A percentile compares a stretch with the other conserved stretches of the same genome.
These are phyloP conservation scores for Eutypella sp. DNA, from an alignment of 2,329 filamentous ascomycete genomes.

Conservation along the genomic window DNA sequence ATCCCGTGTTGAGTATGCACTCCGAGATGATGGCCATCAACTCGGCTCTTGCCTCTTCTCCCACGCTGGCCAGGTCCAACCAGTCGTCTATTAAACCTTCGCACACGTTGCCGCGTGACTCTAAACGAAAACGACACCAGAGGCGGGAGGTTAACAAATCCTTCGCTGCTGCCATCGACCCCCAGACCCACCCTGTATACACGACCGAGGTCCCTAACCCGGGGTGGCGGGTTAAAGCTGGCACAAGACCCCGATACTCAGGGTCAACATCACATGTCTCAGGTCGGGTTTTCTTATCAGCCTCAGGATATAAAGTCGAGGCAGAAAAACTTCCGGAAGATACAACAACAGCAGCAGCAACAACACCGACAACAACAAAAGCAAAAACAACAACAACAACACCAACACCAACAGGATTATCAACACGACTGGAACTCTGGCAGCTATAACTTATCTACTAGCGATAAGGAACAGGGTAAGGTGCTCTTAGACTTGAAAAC, in stretches of 20 bases:
- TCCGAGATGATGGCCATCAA: constrained; percentile 53
- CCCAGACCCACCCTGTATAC: constrained; percentile 22
- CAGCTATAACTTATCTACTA: constrained; percentile 22
- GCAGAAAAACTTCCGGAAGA: too few relatives aligned
- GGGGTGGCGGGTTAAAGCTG: constrained; percentile 45
- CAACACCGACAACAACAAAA: constrained; percentile 18
- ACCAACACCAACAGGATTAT: neutral
- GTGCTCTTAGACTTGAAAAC: too few relatives aligned
- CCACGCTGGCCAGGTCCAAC: constrained; percentile 34
- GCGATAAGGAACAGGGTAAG: constrained; percentile 4
- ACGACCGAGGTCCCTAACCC: constrained; percentile 31
- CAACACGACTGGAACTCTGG: constrained; percentile 16
- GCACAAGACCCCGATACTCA: constrained; percentile 36
- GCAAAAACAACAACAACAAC: constrained; percentile 15
- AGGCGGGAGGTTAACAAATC: constrained; percentile 35
- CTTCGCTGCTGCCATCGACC: constrained; percentile 26
- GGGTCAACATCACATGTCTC: constrained; percentile 7
- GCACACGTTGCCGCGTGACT: constrained; percentile 17
- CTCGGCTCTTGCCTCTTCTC: constrained; percentile 41
- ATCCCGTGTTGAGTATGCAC: constrained; percentile 45
- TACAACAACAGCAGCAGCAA: constrained; percentile 20
- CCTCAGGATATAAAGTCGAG: constrained; percentile 15
- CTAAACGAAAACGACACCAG: constrained; percentile 42
- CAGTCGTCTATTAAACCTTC: constrained; percentile 42
- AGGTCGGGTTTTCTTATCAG: constrained; percentile 15